Evolutionary conservation across 2,329 filamentous ascomycete genomes (phyloP), one percentile per base, ranked within the genome.

Genomic region (Bipolaris victoriae): DNA sequence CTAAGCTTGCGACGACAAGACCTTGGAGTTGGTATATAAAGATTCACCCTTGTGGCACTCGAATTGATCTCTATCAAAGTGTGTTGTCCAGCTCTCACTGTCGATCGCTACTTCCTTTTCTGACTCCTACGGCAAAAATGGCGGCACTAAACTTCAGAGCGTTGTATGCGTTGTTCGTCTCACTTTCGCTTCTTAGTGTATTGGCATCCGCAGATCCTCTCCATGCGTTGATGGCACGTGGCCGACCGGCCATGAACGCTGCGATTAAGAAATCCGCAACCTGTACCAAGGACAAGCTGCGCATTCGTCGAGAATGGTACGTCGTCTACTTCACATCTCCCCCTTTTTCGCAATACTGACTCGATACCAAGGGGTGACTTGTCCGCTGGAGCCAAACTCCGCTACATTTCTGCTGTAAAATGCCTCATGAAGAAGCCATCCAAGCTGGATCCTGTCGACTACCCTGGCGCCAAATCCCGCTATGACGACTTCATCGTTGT

Each of bases 401-500:
- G 70, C 6, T 78, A 78, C 58, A 76, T 77, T 41, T 64, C 64
- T 24, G 75, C 75, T 9, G 75, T 78, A 0, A 62, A 71, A 45
- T 78, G 75, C 52, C 46, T 74, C 29, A 66, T 62, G 22, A 57
- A 65, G 49, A 55, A 65, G 24, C 65, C 75, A 1, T 63, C 72
- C 3, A 68, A 71, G 39, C 52, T 68, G 3, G 39, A 52, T 7
- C 43, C 62, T 39, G 54, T 64, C 7, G 44, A 58, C 7, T 73
- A 70, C 29, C 73, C 75, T 1, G 76, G 75, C 15, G 73, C 69
- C 10, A 69, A 67, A 36, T 68, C 64, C 16, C 67, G 74, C 1
- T 76, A 72, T 37, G 76, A 78, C 48, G 74, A 77, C 60, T 76
- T 77, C 40, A 69, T 76, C 24, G 72, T 63, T 5, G 57, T 71